Evolutionary conservation across 2,329 filamentous ascomycete species (phyloP), one percentile per base, ranked within the genome.

Genomic region (Phialocephala sp.): DNA sequence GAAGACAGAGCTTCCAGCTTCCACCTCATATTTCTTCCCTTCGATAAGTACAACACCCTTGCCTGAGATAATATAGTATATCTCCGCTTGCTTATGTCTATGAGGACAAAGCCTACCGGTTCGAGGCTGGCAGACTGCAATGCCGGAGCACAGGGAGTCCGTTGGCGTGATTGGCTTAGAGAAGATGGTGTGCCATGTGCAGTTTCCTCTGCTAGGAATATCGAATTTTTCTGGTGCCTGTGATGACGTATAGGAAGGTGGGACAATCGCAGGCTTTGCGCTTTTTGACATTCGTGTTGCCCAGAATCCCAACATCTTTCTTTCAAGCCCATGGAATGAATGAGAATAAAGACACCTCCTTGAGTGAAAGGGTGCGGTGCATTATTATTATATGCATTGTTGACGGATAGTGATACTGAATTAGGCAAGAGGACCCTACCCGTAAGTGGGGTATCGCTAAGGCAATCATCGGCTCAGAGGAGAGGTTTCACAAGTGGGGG

Each of bases 11-110:
- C 70, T 74, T 4, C 79, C 80, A 32, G 72, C 72, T 14, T 60
- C 54, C 0, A 82, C 77, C 1, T 58, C 60, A 59, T 77, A 68
- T 24, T 76, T 72, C 8, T 68, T 59, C 3, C 77, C 79, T 55
- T 82, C 77, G 18, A 82, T 76, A 0, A 69, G 74, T 2, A 82
- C 73, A 8, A 78, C 68, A 0, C 78, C 80, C 0, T 65, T 70
- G 0, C 80, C 80, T 0, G 75, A 66, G 0, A 77, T 72, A 20
- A 83, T 71, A 61, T 81, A 73, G 60, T 82, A 83, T 1, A 82
- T 74, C 68, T 82, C 80, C 0, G 80, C 77, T 43, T 82, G 80
- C 4, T 65, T 50, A 60, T 82, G 80, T 0, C 77, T 74, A 67
- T 83, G 80, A 1, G 68, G 66, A 50, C 76, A 76, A 8, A 81